Conservation (phyloP, 148 eudicot genomes). For the Silene conica region DNA sequence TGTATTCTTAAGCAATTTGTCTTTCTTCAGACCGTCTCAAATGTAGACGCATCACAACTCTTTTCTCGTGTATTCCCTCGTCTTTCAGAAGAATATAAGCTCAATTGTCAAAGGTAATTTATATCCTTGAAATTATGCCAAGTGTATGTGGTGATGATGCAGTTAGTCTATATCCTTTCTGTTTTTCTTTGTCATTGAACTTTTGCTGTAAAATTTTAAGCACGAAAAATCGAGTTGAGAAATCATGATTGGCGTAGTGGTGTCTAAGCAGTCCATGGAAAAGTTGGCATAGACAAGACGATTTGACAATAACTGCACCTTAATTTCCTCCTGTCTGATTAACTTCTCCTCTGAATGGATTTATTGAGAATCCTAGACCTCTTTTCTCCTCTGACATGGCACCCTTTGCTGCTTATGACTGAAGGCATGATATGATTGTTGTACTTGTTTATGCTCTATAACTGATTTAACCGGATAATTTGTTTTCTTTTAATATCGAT, state of each 20-base stretch:
- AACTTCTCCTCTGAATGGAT: too few species aligned
- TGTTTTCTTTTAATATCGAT: too few species aligned
- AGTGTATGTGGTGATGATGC: not conserved
- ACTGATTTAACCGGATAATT: not conserved
- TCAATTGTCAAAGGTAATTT: constrained; percentile 57
- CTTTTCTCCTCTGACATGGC: too few species aligned
- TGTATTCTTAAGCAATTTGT: too few species aligned
- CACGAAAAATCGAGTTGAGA: not conserved
- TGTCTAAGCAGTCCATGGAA: too few species aligned
- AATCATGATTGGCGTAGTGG: not conserved
- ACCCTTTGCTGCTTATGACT: too few species aligned
- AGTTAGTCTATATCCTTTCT: constrained; percentile 5
- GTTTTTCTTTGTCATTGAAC: not conserved
- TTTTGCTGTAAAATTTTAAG: not conserved
- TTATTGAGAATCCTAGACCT: too few species aligned
- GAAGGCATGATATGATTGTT: not conserved
- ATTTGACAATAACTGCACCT: too few species aligned
- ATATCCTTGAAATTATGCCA: constrained; percentile 11
- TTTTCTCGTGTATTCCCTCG: constrained; percentile 50
- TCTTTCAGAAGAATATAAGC: constrained; percentile 53
- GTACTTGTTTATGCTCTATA: not conserved
- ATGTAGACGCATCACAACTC: constrained; percentile 70
- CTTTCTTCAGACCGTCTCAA: too few species aligned
- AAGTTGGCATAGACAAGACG: too few species aligned
- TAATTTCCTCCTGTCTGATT: too few species aligned